Conservation (phyloP, 169 alveolate species). For the Blepharisma undulans region DNA sequence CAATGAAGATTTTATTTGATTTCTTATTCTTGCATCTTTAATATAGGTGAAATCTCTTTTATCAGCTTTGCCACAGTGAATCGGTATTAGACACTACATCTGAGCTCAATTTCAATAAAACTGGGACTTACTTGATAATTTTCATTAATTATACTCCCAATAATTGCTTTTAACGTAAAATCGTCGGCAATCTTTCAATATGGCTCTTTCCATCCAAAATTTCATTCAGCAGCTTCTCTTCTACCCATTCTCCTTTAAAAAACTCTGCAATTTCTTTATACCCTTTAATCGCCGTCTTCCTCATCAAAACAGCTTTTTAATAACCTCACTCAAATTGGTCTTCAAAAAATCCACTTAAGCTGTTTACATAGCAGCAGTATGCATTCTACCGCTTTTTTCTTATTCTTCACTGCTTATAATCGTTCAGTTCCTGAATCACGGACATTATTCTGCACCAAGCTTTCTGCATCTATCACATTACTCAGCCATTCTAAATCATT, state of each 20-base stretch:
- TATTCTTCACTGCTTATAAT: constrained; percentile 86
- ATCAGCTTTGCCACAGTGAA: background rate
- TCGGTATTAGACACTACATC: constrained; percentile 14
- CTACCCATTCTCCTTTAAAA: background rate
- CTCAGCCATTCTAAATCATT: constrained; percentile 70
- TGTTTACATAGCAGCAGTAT: constrained; percentile 77
- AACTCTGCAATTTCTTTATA: background rate
- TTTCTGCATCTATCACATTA: constrained; percentile 70
- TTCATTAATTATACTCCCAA: background rate
- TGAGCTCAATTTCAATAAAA: background rate
- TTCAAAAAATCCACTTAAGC: constrained; percentile 51
- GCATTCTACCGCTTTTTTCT: constrained; percentile 73
- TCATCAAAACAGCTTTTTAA: background rate
- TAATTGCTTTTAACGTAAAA: background rate
- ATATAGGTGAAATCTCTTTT: background rate
- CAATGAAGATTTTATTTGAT: background rate
- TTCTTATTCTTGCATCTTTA: background rate
- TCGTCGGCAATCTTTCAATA: background rate
- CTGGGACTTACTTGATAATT: background rate
- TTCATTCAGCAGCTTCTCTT: background rate
- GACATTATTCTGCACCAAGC: constrained; percentile 76
- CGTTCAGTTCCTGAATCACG: constrained; percentile 71
- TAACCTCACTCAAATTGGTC: background rate
- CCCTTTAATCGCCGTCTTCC: background rate
- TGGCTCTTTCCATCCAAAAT: background rate